Percentiles rank a stretch among this genome's conserved stretches.
Evolutionary conservation across 257 asterid genomes (phyloP).

Genomic region (Plantago major): DNA sequence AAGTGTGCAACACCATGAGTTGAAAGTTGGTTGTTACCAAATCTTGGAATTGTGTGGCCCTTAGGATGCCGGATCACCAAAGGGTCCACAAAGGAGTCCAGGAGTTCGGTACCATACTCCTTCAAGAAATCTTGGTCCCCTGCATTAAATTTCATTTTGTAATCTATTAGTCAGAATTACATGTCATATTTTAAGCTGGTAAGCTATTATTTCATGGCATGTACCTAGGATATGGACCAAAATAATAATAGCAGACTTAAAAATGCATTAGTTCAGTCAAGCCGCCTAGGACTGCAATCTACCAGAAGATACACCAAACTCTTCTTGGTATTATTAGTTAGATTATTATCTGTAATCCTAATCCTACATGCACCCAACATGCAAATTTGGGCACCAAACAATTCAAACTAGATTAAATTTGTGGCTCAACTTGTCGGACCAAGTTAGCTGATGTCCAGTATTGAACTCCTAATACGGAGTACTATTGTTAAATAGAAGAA

Average conservation of each 20-base stretch:
- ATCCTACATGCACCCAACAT: slow-evolving; percentile 2
- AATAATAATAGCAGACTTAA: no score
- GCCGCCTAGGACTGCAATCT: slow-evolving; percentile 2
- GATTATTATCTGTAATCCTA: neutral
- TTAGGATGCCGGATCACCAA: slow-evolving; percentile 72
- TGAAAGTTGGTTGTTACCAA: slow-evolving; percentile 42
- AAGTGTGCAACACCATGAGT: neutral
- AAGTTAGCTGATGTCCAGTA: no score
- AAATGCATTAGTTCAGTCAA: neutral
- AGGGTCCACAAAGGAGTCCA: slow-evolving; percentile 63
- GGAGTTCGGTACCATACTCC: slow-evolving; percentile 46
- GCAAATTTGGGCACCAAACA: no score
- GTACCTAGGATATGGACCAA: no score
- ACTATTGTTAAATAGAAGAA: no score
- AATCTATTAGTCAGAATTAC: neutral
- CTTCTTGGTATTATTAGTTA: neutral
- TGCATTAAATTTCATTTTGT: no score
- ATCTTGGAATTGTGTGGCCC: slow-evolving; percentile 84
- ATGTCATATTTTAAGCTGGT: neutral
- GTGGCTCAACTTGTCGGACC: no score
- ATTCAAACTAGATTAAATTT: no score
- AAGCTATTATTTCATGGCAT: no score
- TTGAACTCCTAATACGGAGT: no score
- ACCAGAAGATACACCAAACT: neutral
- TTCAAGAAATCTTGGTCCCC: slow-evolving; percentile 74